Percentiles rank a stretch among this genome's conserved stretches.
Evolutionary conservation across 2,329 filamentous ascomycete genomes (phyloP).

Genomic region (Fusarium redolens): DNA sequence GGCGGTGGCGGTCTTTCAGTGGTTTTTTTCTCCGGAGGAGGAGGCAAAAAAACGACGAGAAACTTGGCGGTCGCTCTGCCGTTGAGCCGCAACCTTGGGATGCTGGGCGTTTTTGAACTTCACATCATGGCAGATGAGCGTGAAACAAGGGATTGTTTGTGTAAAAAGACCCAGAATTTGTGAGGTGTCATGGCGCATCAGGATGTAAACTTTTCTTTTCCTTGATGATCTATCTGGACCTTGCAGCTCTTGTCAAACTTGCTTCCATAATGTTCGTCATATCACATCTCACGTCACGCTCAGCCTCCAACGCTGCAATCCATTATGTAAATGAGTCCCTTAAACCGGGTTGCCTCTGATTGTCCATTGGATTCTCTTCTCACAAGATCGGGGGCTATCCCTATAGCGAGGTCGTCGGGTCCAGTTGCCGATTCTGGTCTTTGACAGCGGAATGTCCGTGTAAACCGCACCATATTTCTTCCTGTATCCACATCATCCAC

Average conservation of each 20-base stretch:
- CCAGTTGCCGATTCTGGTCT: conserved; percentile 9
- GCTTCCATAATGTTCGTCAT: neutral
- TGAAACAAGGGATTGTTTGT: neutral
- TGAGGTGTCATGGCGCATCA: neutral
- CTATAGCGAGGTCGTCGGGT: conserved; percentile 7
- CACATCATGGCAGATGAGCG: neutral
- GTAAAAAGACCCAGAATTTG: neutral
- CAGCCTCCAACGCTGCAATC: neutral
- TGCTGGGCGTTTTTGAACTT: neutral
- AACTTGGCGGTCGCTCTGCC: conserved; percentile 29
- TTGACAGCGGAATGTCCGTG: conserved; percentile 1
- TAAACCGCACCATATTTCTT: conserved; percentile 15
- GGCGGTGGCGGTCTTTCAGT: neutral
- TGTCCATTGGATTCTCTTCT: neutral
- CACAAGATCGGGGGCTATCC: conserved; percentile 9
- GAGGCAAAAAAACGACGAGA: conserved; percentile 15
- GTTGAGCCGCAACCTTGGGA: conserved; percentile 27
- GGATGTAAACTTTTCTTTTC: neutral
- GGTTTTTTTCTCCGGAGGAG: neutral
- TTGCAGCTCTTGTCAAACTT: neutral
- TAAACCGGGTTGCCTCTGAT: neutral
- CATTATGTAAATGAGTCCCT: conserved; percentile 8
- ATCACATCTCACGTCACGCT: neutral
- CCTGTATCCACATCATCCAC: conserved; percentile 13
- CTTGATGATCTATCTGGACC: neutral